Evolutionary conservation across 163 green algal species (phyloP).

Genomic region (Scenedesmus sp.): DNA sequence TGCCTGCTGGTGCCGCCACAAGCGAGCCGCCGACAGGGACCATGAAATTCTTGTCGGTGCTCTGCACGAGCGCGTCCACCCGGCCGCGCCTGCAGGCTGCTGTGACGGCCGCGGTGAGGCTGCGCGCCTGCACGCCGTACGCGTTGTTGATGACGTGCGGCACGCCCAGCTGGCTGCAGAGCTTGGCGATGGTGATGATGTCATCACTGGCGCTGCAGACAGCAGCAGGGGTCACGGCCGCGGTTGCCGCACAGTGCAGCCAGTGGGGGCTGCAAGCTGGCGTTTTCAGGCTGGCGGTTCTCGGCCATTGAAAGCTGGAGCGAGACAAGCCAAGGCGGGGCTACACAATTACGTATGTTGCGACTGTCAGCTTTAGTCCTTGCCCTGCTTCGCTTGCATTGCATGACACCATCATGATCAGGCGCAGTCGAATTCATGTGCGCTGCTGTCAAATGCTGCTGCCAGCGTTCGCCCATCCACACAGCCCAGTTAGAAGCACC

Average conservation of each 20-base stretch:
- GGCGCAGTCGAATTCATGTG: neutral
- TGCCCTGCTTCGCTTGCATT: no score
- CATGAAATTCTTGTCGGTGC: slow-evolving; percentile 99
- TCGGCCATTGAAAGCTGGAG: no score
- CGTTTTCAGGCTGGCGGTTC: no score
- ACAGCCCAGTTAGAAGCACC: neutral
- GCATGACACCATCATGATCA: neutral
- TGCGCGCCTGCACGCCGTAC: slow-evolving; percentile 92
- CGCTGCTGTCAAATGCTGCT: neutral
- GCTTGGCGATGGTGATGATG: slow-evolving; percentile 85
- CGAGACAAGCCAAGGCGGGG: no score
- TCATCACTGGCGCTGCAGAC: slow-evolving; percentile 78
- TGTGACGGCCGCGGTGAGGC: slow-evolving; percentile 51
- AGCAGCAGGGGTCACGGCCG: neutral
- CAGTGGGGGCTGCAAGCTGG: no score
- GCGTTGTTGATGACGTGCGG: slow-evolving; percentile 98
- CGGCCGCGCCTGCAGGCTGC: slow-evolving; percentile 74
- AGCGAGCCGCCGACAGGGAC: slow-evolving; percentile 94
- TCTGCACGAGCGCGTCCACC: slow-evolving; percentile 95
- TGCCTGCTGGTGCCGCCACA: slow-evolving; percentile 68
- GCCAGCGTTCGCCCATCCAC: neutral
- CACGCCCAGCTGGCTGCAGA: slow-evolving; percentile 80
- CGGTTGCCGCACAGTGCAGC: neutral
- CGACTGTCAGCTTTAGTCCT: no score
- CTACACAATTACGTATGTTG: no score